Evolutionary conservation across 805 yeast genomes (phyloP).

Genomic region (Ogataea wickerhamii): DNA sequence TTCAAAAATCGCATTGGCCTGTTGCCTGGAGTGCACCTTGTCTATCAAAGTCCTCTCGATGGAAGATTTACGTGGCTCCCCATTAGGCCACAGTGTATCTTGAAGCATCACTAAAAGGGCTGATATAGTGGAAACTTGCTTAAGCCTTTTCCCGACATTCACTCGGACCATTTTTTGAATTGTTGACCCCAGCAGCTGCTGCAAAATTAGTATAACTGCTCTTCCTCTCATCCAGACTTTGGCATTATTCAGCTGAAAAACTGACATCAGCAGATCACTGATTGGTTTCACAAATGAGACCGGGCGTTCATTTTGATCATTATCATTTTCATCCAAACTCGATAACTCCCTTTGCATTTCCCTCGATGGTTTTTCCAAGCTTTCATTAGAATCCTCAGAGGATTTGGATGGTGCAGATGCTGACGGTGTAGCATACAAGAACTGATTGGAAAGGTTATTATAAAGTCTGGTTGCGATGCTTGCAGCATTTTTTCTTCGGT

Average conservation of each 20-base stretch:
- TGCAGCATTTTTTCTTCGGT: conserved; percentile 15
- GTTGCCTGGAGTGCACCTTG: conserved; percentile 49
- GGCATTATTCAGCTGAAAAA: conserved; percentile 59
- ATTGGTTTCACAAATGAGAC: conserved; percentile 73
- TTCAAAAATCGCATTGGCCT: conserved; percentile 53
- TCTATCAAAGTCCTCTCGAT: conserved; percentile 46
- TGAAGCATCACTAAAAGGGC: conserved; percentile 33
- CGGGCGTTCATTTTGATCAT: conserved; percentile 9
- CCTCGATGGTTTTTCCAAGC: conserved; percentile 20
- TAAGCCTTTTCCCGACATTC: conserved; percentile 35
- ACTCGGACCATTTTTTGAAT: conserved; percentile 62
- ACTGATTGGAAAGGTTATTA: conserved; percentile 30
- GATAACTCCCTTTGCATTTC: conserved; percentile 56
- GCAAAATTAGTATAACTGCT: conserved; percentile 75
- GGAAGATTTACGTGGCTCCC: conserved; percentile 44
- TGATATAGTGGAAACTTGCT: conserved; percentile 45
- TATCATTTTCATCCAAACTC: conserved; percentile 42
- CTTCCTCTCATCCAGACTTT: conserved; percentile 82
- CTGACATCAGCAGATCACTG: conserved; percentile 65
- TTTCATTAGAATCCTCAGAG: not conserved
- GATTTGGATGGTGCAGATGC: not conserved
- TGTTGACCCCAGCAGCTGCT: conserved; percentile 83
- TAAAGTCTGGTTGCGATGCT: conserved; percentile 31
- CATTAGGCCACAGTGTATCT: conserved; percentile 48
- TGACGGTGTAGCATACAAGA: conserved; percentile 2